These are phyloP conservation scores for Hypsizygus ulmarius DNA, from an alignment of 1,284 basidiomycete species.

Conservation along the genomic window DNA sequence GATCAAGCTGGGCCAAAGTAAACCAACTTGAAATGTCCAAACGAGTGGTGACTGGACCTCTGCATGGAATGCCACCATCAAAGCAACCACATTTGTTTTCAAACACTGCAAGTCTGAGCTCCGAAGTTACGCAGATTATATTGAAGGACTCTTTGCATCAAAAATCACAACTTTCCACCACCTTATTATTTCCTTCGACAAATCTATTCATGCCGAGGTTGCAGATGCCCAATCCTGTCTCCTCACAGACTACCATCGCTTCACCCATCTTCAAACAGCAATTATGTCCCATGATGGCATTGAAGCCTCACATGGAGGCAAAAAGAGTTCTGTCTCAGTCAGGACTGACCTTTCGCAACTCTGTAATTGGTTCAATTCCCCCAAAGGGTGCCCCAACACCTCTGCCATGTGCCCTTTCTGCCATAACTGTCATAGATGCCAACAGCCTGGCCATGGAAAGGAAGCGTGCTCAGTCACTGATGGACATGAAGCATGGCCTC, in stretches of 20 bases:
- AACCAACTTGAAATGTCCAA: constrained; percentile 19
- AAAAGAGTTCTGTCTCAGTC: not conserved
- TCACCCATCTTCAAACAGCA: constrained; percentile 8
- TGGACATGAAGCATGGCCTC: not conserved
- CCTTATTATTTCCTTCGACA: constrained; percentile 18
- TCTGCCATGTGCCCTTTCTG: not conserved
- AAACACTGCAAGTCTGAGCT: not conserved
- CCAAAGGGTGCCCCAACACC: constrained; percentile 1
- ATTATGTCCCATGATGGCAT: constrained; percentile 17
- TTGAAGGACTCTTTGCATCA: constrained; percentile 12
- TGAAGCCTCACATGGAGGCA: not conserved
- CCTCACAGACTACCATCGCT: constrained; percentile 14
- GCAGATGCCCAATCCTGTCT: constrained; percentile 15
- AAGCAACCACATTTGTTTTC: not conserved
- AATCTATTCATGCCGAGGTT: constrained; percentile 13
- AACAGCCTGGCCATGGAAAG: not conserved
- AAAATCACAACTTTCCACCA: constrained; percentile 1
- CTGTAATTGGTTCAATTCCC: constrained; percentile 9
- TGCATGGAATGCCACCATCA: not conserved
- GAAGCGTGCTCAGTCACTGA: not conserved
- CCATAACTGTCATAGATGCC: constrained; percentile 6
- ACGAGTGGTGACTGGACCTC: constrained; percentile 25
- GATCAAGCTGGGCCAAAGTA: constrained; percentile 16
- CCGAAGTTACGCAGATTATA: constrained; percentile 6
- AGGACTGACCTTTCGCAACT: not conserved